A percentile compares a stretch with the other conserved stretches of the same genome.
phyloP scores from a whole-genome alignment of 257 asterid genomes.

The Nicotiana undulata region DNA sequence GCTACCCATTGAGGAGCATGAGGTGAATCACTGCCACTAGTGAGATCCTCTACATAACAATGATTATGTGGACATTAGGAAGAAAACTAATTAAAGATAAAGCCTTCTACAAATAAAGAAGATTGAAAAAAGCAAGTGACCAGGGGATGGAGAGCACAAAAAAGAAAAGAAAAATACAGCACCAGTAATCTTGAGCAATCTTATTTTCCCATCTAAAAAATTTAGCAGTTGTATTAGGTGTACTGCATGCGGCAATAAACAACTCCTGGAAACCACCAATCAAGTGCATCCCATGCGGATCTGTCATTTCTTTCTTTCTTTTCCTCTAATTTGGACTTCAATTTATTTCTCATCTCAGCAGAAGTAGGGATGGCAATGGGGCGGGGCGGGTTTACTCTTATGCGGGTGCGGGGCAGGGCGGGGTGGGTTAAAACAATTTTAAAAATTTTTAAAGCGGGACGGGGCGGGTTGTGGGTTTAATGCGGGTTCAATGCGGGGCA shows the following conservation, averaged over 20 bases:
- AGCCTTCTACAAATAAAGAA: slow-evolving; percentile 1
- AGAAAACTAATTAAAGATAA: neutral
- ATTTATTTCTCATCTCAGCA: neutral
- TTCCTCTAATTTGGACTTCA: neutral
- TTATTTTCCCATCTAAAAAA: neutral
- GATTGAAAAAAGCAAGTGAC: slow-evolving; percentile 9
- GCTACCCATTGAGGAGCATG: slow-evolving; percentile 68
- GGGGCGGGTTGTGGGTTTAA: too few species aligned
- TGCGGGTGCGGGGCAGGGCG: too few species aligned
- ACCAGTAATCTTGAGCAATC: neutral
- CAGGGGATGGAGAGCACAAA: neutral
- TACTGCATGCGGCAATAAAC: neutral
- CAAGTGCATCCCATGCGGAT: neutral
- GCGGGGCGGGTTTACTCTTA: too few species aligned
- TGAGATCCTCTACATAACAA: slow-evolving; percentile 43
- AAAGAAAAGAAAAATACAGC: neutral
- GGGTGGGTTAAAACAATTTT: too few species aligned
- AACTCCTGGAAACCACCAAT: neutral
- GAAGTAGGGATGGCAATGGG: too few species aligned
- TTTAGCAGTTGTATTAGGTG: neutral
- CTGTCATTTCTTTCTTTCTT: neutral
- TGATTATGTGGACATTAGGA: slow-evolving; percentile 8
- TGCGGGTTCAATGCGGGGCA: too few species aligned
- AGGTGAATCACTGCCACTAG: slow-evolving; percentile 26
- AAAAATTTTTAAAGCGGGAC: too few species aligned